phyloP scores from a whole-genome alignment of 2,329 filamentous ascomycete species.

The Aureobasidium sp. region DNA sequence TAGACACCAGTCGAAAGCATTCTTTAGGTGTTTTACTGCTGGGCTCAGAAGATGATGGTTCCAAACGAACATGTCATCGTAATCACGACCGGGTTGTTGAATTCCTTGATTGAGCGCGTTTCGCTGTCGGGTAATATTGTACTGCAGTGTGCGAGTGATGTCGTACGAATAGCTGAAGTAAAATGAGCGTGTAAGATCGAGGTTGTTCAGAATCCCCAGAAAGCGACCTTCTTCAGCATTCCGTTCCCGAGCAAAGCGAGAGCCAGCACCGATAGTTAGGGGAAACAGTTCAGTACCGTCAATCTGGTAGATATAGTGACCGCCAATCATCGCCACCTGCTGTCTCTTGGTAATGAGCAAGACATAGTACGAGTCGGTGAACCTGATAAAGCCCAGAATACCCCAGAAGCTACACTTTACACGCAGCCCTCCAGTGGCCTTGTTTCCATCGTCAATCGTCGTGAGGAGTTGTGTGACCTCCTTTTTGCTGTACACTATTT shows the following conservation, averaged over 20 bases:
- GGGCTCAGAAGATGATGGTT: constrained; percentile 82
- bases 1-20: constrained; percentile 90
- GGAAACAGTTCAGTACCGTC: constrained; percentile 89
- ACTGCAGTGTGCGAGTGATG: constrained; percentile 81
- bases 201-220: constrained; percentile 76
- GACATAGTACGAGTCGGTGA: constrained; percentile 97
- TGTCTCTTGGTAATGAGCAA: constrained; percentile 90
- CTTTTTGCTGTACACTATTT: constrained; percentile 83
- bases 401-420: constrained; percentile 89
- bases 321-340: constrained; percentile 90
- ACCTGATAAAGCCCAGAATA: constrained; percentile 85
- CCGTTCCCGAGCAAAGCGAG: constrained; percentile 65
- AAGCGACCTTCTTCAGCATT: constrained; percentile 88
- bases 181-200: constrained; percentile 84
- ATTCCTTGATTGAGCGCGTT: constrained; percentile 57
- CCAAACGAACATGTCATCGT: constrained; percentile 97
- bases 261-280: constrained; percentile 60
- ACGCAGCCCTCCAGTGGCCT: constrained; percentile 78
- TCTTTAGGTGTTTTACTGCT: constrained; percentile 58
- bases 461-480: constrained; percentile 92
- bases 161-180: constrained; percentile 99
- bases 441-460: constrained; percentile 92
- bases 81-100: constrained; percentile 49
- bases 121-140: constrained; percentile 80
- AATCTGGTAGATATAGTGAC: constrained; percentile 91